phyloP scores from a whole-genome alignment of 2,329 filamentous ascomycete genomes.

The Fusarium verrucosum region DNA sequence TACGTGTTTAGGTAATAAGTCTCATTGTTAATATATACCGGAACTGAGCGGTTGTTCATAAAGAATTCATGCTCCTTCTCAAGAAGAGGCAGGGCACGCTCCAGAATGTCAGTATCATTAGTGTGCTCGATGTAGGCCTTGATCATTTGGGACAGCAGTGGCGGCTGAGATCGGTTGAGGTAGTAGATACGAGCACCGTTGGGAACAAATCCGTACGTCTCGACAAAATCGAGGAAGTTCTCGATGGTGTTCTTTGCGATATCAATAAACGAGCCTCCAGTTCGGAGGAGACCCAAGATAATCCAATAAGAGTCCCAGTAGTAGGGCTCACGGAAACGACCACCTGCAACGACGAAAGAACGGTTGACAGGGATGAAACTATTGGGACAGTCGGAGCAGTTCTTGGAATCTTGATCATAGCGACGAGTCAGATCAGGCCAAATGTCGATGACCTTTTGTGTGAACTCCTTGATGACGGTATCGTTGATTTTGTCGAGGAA shows the following conservation, averaged over 20 bases:
- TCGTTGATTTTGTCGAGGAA: constrained; percentile 68
- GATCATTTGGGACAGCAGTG: constrained; percentile 73
- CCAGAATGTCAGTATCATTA: constrained; percentile 68
- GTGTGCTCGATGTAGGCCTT: constrained; percentile 71
- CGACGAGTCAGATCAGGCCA: constrained; percentile 73
- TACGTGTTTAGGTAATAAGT: constrained; percentile 67
- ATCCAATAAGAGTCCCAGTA: constrained; percentile 80
- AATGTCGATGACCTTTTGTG: constrained; percentile 71
- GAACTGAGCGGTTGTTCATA: constrained; percentile 67
- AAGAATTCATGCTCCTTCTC: constrained; percentile 72
- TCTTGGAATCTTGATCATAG: constrained; percentile 61
- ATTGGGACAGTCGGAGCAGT: constrained; percentile 68
- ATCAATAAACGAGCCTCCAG: constrained; percentile 68
- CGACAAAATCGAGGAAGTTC: constrained; percentile 74
- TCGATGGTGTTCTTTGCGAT: constrained; percentile 74
- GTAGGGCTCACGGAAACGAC: constrained; percentile 76
- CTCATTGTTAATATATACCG: constrained; percentile 56
- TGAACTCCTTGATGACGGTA: constrained; percentile 67
- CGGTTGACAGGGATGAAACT: constrained; percentile 74
- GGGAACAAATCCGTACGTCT: constrained; percentile 71
- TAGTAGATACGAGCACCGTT: constrained; percentile 76
- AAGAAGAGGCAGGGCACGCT: constrained; percentile 68
- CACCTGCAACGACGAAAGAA: constrained; percentile 75
- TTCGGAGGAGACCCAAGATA: constrained; percentile 70
- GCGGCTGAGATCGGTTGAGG: constrained; percentile 73